phyloP scores from a whole-genome alignment of 2,329 filamentous ascomycete species.

The Aotearoamyces nothofagi region DNA sequence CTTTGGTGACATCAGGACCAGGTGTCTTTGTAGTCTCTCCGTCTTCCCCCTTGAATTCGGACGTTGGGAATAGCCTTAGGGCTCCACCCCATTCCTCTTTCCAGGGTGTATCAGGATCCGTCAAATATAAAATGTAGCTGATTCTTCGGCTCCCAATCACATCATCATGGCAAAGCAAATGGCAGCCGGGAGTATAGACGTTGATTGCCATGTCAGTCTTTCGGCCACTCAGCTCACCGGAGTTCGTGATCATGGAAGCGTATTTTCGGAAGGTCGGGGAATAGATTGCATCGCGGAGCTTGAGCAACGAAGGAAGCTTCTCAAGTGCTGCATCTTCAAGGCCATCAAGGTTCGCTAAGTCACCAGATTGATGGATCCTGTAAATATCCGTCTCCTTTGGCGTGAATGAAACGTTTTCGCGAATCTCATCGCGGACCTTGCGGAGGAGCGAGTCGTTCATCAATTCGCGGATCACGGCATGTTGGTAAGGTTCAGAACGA shows the following conservation, averaged over 20 bases:
- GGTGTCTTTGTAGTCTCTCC: conserved; percentile 69
- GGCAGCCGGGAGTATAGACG: conserved; percentile 91
- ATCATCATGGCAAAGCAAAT: conserved; percentile 92
- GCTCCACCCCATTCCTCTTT: conserved; percentile 86
- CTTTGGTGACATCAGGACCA: conserved; percentile 59
- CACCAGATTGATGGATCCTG: conserved; percentile 97
- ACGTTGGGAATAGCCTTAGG: conserved; percentile 68
- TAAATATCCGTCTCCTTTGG: conserved; percentile 99
- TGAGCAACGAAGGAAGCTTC: conserved; percentile 77
- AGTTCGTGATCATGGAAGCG: conserved; percentile 70
- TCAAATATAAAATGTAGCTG: conserved; percentile 94
- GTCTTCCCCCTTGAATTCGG: conserved; percentile 46
- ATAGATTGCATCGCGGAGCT: conserved; percentile 88
- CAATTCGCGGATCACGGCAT: conserved; percentile 73
- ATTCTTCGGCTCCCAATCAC: conserved; percentile 94
- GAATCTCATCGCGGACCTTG: conserved; percentile 76
- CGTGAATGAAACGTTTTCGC: conserved; percentile 83
- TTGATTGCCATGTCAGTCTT: conserved; percentile 99
- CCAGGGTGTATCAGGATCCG: conserved; percentile 84
- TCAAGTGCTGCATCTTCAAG: conserved; percentile 74
- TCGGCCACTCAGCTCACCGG: conserved; percentile 72
- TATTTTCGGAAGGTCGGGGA: conserved; percentile 81
- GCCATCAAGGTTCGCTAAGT: conserved; percentile 91
- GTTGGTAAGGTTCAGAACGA: conserved; percentile 63
- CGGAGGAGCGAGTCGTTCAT: conserved; percentile 73